Evolutionary conservation across 139 green algal genomes (phyloP), one percentile per base, ranked within the genome.

Genomic region (Volvox reticuliferus): DNA sequence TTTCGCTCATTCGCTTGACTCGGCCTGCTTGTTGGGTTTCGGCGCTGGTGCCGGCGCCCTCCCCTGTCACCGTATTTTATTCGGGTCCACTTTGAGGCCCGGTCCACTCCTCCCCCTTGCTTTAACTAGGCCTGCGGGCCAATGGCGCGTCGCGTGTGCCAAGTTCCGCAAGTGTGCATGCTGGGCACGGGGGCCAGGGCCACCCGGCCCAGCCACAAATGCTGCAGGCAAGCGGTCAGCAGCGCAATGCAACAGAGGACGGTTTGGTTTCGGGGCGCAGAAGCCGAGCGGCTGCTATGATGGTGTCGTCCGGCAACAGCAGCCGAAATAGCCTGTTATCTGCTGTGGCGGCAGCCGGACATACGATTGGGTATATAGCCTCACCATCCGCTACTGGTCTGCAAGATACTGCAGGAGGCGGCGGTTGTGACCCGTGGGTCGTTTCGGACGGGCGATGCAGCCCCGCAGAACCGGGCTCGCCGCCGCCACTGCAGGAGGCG

Each of bases 311-410:
- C 17, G 68, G 85, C 37, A 71, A 71, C 69, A 89, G 85, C 84
- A 81, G 68, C 84, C 84, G 68, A 14, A 81, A 21, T 68, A 89
- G 37, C 85, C 69, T 89, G 26, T 32, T 76, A n/a, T 21, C 50
- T 37, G 20, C 69, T 44, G 26, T 36, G 35, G 24, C 67, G 33
- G 35, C 36, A 36, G 36, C 35, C 3, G n/a, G 20, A 5, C 55
- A 87, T 61, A 55, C 61, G 50, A 86, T 87, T 21, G 81, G 81
- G 21, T 87, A 87, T 63, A 77, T 87, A 6, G 61, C 81, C 62
- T 87, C 81, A 63, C 81, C 81, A 9, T 77, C 61, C 37, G 55
- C 19, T 12, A 62, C 61, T 20, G 81, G 12, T 0, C 30, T 19
- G 22, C 62, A 77, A 9, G 81, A 16, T 5, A 24, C 65, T 28